Base-by-base conservation (phyloP, 306 rosid species). In the Pueraria montana region DNA sequence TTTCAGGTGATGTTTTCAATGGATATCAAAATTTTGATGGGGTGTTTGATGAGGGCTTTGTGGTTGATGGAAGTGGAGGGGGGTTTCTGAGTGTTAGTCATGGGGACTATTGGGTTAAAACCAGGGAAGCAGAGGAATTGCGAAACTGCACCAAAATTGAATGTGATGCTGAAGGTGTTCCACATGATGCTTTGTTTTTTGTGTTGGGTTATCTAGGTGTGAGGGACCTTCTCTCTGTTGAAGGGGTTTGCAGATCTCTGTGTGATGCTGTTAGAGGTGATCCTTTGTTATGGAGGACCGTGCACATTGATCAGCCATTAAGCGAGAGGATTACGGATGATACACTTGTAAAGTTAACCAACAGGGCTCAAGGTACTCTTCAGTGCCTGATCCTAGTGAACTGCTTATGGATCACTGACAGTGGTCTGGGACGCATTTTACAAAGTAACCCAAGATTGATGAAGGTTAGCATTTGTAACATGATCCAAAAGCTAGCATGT, bases 291-390 rank as follows among this genome's bases (percentile, higher is more conserved):
- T 93, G 97, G 97, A 88, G 89, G 84, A 88, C 67, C 26, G 76
- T 93, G 34, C 66, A 67, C 77, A 83, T 93, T 34, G 86, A 82
- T 73, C 84, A 79, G 71, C 88, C 90, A 11, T 83, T 90, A 87
- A 87, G 77, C 56, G 66, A 63, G 52, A 85, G 46, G 79, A 76
- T 91, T 78, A 84, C 86, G 0, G 93, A 93, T 83, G 90, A 79
- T 21, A 23, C 49, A 78, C 93, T 93, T 62, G 42, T 89, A 6
- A 83, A 85, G 48, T 85, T 93, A 82, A 89, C 93, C 49, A 82
- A 61, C 78, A 88, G 90, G 84, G 94, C 97, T 87, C 88, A 88
- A 79, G 93, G 96, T 23, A 55, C 76, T 56, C 87, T 93, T 58
- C 90, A 90, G 75, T 75, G 79, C 88, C 78, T 93, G 85, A 88